Evolutionary conservation across 257 asterid genomes (phyloP), one percentile per base, ranked within the genome.

Genomic region (Ligustrum vulgare): DNA sequence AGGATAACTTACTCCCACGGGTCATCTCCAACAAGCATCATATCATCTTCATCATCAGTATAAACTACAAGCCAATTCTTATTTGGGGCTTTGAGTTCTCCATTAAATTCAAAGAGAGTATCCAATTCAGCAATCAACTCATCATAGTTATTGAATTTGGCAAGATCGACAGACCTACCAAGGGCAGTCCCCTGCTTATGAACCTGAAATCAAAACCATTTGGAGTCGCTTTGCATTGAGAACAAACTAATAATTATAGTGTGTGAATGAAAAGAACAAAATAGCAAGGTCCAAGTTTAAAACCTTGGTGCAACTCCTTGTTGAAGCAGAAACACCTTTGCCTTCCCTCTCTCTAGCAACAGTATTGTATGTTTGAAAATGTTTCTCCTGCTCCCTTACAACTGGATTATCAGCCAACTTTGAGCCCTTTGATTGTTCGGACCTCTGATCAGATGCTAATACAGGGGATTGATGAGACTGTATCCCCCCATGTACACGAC

Each of bases 1-100:
- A 32, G 28, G 71, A 70, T 64, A 74, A 56, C 96, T 87, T 90
- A 95, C 99, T 82, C 96, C 99, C 99, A 95, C 9, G 99, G 99
- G 82, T 95, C 99, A 82, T 95, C 99, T 70, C 99, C 99, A 13
- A 95, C 99, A n/a, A 95, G 99, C 99, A 95, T 95, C 99, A 93
- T 95, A 79, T 95, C 99, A 76, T 91, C 98, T 88, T 95, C 99
- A 72, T 95, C 93, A 74, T 95, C 99, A 20, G 97, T 93, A 77
- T 91, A 95, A 63, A 95, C 97, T 47, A 95, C 90, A 51, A 93
- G 83, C 99, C 99, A 95, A 77, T 84, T 89, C 91, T 85, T 95
- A 80, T 80, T 89, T 23, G 64, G 76, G 28, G 81, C 86, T 82
- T 85, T 89, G 72, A 95, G 88, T 81, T 91, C 99, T 67, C 99